Conservation (phyloP, 257 asterid species). For the Euphrasia confusa region DNA sequence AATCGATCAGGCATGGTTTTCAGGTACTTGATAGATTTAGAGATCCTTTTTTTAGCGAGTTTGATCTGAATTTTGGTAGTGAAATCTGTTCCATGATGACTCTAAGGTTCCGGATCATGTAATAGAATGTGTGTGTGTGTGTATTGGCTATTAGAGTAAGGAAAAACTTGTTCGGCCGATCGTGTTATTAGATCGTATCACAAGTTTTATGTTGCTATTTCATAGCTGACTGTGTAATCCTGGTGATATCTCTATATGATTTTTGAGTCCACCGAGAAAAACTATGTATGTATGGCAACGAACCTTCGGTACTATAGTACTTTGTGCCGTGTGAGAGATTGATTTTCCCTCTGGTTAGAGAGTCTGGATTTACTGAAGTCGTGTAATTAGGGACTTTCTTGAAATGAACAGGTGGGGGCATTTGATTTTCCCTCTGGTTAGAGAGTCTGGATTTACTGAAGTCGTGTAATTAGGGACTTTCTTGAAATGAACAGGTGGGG, state of each 20-base stretch:
- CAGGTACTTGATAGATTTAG: constrained; percentile 44
- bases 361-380: neutral
- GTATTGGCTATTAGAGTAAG: neutral
- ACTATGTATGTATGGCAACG: neutral
- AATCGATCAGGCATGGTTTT: constrained; percentile 48
- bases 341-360: neutral
- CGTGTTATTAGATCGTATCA: constrained; percentile 13
- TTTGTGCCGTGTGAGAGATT: neutral
- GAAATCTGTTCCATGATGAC: neutral
- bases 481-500: constrained; percentile 45
- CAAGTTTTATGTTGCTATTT: neutral
- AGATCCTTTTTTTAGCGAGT: constrained; percentile 19
- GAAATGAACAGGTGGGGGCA: constrained; percentile 49
- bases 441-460: neutral
- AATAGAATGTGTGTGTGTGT: neutral
- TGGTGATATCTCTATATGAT: neutral
- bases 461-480: neutral
- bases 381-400: neutral
- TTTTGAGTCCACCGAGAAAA: neutral
- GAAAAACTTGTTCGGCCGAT: neutral
- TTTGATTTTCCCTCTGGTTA: neutral
- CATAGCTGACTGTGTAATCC: neutral
- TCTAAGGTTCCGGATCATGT: neutral
- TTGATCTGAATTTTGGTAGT: constrained; percentile 10
- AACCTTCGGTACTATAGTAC: neutral